Percentiles rank a stretch among this genome's conserved stretches.
phyloP scores from a whole-genome alignment of 208 protist genomes.

The Paratrypanosoma confusum region DNA sequence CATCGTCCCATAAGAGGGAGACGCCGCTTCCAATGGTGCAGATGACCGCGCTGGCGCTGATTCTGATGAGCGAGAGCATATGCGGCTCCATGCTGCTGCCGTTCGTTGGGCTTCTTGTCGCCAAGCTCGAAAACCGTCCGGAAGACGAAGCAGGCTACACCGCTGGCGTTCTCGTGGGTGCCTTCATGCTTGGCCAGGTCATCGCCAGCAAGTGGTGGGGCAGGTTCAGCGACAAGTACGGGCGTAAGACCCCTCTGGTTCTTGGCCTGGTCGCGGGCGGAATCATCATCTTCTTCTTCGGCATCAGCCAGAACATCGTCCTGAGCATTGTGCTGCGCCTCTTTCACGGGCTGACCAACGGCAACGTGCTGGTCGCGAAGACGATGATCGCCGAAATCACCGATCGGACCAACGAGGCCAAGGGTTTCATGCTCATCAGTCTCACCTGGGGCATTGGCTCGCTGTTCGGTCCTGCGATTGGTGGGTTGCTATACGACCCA shows the following conservation, averaged over 20 bases:
- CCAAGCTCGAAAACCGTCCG: conserved; percentile 19
- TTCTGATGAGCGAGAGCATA: conserved; percentile 51
- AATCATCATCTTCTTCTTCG: conserved; percentile 55
- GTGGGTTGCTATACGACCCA: conserved; percentile 59
- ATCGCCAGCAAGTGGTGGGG: conserved; percentile 40
- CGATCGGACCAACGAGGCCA: conserved; percentile 44
- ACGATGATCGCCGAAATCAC: conserved; percentile 73
- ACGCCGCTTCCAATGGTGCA: conserved; percentile 45
- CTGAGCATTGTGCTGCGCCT: conserved; percentile 37
- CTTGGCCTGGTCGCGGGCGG: conserved; percentile 38
- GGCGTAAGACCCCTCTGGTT: conserved; percentile 33
- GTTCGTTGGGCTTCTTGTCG: conserved; percentile 41
- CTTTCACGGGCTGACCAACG: conserved; percentile 57
- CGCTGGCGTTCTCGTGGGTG: conserved; percentile 26
- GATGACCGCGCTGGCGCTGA: conserved; percentile 41
- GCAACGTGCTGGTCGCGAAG: conserved; percentile 70
- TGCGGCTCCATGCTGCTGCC: conserved; percentile 46
- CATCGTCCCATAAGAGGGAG: too few relatives aligned
- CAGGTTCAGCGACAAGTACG: conserved; percentile 52
- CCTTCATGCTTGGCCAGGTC: conserved; percentile 57
- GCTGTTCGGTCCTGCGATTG: conserved; percentile 41
- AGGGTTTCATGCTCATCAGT: conserved; percentile 94
- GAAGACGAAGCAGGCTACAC: conserved; percentile 46
- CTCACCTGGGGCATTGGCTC: conserved; percentile 62
- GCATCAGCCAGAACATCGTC: conserved; percentile 40